Conservation (phyloP, 306 rosid genomes). For the Leucaena leucocephala region DNA sequence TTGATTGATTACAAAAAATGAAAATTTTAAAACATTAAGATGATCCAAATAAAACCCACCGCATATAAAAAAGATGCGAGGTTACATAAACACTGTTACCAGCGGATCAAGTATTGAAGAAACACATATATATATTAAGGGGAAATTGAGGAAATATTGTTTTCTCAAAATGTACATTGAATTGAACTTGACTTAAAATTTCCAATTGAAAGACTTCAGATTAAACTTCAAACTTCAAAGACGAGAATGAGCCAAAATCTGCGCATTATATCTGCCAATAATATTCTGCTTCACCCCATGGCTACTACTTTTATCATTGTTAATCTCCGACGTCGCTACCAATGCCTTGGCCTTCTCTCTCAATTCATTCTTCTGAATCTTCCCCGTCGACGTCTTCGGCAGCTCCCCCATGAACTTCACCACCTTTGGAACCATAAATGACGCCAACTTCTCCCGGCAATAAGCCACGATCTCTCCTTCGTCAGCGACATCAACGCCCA, state of each 20-base stretch:
- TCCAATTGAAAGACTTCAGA: neutral
- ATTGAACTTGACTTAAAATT: neutral
- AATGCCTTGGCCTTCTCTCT: constrained; percentile 20
- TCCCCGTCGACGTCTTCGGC: constrained; percentile 43
- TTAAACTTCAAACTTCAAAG: constrained; percentile 27
- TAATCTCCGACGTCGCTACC: neutral
- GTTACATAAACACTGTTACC: too few species aligned
- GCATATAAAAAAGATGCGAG: too few species aligned
- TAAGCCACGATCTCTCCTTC: constrained; percentile 30
- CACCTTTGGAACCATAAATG: constrained; percentile 39
- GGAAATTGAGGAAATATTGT: neutral
- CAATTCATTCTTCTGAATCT: constrained; percentile 41
- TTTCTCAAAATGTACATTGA: neutral
- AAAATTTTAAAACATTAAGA: too few species aligned
- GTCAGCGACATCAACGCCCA: neutral
- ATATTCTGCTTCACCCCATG: neutral
- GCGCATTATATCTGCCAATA: neutral
- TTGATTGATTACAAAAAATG: too few species aligned
- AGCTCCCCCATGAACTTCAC: constrained; percentile 35
- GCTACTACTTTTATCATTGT: neutral
- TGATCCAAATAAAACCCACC: too few species aligned
- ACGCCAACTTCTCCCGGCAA: constrained; percentile 34
- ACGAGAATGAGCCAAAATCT: constrained; percentile 44
- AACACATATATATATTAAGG: too few species aligned
- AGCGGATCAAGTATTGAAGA: too few species aligned